Evolutionary conservation across 768 basidiomycete species (phyloP), one percentile per base, ranked within the genome.

Genomic region (Chalciporus pseudorubinellus): DNA sequence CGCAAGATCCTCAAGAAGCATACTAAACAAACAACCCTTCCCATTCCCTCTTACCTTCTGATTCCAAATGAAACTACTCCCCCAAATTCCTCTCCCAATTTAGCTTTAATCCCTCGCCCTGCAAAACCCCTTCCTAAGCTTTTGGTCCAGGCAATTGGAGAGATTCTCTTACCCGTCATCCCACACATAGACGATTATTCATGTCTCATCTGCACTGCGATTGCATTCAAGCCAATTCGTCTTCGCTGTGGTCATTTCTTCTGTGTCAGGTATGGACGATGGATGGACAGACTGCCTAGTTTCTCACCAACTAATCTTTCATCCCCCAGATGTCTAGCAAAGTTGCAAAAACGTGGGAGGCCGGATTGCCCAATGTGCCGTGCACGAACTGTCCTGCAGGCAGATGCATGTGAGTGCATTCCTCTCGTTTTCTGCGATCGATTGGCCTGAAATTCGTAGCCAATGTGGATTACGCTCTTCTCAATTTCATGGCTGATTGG

Each of bases 1-100:
- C 82, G 92, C 31, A 97, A 97, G 72, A 93, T 93, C 52, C 79
- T 95, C 46, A 95, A 95, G 77, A 97, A 97, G 64, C 94, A 95
- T 63, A 79, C 89, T 89, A 95, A 95, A 65, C 83, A 91, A 4
- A 95, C 93, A 0, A 84, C 89, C 0, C 73, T 98, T 9, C 87
- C 89, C 1, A 76, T 87, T 58, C 77, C 85, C 2, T 55, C 54
- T 14, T 52, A 64, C 46, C 51, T 61, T n/a, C 45, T 69, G 48
- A 64, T 50, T 2, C 66, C 38, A 33, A 57, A 52, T 48, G 53
- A 31, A 9, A 56, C 54, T 14, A 18, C 48, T 8, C 57, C 54
- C 12, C n/a, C 49, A 6, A 43, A 46, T 60, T 46, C 50, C 51
- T 29, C 60, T 29, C 64, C 73, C 18, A 70, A 74, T 13, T 65